Conservation (phyloP, 805 yeast genomes). For the Candida easanensis region DNA sequence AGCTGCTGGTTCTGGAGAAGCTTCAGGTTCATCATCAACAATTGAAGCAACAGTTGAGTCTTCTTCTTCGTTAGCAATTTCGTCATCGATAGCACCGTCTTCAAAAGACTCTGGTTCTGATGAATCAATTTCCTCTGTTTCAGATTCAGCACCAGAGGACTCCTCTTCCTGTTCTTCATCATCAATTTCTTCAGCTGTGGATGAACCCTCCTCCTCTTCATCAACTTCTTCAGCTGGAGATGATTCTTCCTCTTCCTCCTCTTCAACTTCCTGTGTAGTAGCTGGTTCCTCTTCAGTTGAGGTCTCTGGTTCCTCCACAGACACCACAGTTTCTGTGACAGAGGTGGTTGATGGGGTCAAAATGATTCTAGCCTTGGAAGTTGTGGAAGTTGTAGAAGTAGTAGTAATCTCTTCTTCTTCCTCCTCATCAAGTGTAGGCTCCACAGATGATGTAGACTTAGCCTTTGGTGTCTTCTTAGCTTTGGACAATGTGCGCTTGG, state of each 20-base stretch:
- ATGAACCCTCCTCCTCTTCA: too few relatives aligned
- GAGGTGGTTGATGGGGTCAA: not conserved
- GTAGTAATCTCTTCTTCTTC: not conserved
- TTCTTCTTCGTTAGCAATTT: slow-evolving; percentile 2
- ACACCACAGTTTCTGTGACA: not conserved
- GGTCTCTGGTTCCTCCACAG: not conserved
- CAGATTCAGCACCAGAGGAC: not conserved
- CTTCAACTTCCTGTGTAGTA: too few relatives aligned
- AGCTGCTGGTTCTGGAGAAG: not conserved
- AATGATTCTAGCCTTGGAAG: not conserved
- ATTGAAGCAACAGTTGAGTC: not conserved
- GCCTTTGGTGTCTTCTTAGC: not conserved
- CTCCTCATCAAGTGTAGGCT: not conserved
- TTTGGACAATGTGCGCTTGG: slow-evolving; percentile 1
- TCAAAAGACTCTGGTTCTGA: not conserved
- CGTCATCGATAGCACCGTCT: not conserved
- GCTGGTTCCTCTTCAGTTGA: not conserved
- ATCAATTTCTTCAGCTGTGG: too few relatives aligned
- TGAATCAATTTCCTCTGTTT: not conserved
- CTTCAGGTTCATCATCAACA: slow-evolving; percentile 1
- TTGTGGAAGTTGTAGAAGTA: not conserved
- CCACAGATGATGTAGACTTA: not conserved
- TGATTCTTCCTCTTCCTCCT: too few relatives aligned
- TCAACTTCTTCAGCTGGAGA: too few relatives aligned
- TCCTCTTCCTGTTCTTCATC: too few relatives aligned